Evolutionary conservation across 768 basidiomycete genomes (phyloP).

Genomic region (Phylloporus rhodoxanthus): DNA sequence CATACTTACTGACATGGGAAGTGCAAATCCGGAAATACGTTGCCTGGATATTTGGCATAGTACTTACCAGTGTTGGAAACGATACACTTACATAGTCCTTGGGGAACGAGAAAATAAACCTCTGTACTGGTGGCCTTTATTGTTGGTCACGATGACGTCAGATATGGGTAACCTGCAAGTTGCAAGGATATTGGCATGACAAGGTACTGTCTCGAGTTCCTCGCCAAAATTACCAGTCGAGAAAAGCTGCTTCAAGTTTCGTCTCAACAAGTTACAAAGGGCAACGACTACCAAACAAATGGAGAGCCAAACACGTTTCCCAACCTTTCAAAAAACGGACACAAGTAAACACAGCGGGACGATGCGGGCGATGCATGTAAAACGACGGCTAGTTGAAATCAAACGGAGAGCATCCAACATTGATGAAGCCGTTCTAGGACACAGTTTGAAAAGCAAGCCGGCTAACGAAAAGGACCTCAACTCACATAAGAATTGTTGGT

Average conservation of each 20-base stretch:
- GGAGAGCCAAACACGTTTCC: background rate
- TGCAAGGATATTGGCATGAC: too few relatives aligned
- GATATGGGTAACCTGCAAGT: too few relatives aligned
- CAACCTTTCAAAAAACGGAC: conserved; percentile 6
- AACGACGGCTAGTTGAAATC: conserved; percentile 16
- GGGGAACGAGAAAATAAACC: too few relatives aligned
- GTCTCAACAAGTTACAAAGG: background rate
- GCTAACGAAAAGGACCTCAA: background rate
- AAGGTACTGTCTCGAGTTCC: too few relatives aligned
- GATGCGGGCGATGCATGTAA: background rate
- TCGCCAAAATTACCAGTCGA: too few relatives aligned
- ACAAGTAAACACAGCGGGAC: background rate
- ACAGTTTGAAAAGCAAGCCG: background rate
- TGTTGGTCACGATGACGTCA: too few relatives aligned
- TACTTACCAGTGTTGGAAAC: background rate
- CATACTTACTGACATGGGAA: background rate
- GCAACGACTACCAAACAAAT: background rate
- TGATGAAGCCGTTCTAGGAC: conserved; percentile 13
- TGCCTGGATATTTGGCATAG: background rate
- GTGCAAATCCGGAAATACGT: background rate
- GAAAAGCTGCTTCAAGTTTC: background rate
- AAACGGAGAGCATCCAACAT: conserved; percentile 23
- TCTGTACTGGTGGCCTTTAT: too few relatives aligned
- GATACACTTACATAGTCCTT: background rate
- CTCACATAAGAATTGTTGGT: conserved; percentile 16